Evolutionary conservation across 257 asterid genomes (phyloP).

Genomic region (Fraxinus anomala): DNA sequence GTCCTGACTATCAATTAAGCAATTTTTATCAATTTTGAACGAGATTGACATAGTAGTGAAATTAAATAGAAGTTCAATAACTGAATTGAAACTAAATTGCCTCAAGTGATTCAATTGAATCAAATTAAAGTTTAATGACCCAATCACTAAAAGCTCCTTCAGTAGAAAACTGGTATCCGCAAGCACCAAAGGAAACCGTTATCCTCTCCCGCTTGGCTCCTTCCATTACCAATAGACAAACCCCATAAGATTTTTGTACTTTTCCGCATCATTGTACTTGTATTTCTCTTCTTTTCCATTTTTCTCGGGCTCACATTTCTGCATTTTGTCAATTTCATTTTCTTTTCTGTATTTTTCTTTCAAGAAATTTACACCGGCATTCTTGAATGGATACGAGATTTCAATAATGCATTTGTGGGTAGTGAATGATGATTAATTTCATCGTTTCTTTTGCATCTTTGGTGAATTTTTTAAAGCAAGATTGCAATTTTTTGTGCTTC

Average conservation of each 20-base stretch:
- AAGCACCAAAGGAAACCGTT: constrained; percentile 43
- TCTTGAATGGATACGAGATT: constrained; percentile 8
- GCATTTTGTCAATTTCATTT: constrained; percentile 21
- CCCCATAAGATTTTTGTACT: constrained; percentile 27
- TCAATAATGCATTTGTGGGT: constrained; percentile 41
- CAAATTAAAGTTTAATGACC: too few species aligned
- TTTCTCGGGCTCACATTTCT: constrained; percentile 28
- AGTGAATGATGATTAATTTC: constrained; percentile 32
- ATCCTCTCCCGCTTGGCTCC: constrained; percentile 55
- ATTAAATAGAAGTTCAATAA: background rate
- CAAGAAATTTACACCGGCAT: constrained; percentile 13
- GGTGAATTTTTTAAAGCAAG: constrained; percentile 34
- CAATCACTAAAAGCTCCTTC: too few species aligned
- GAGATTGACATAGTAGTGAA: background rate
- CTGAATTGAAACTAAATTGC: background rate
- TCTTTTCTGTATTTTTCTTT: constrained; percentile 3
- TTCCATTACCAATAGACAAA: constrained; percentile 33
- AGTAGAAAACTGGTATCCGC: constrained; percentile 33
- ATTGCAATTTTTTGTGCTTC: constrained; percentile 44
- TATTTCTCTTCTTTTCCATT: constrained; percentile 13
- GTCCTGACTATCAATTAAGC: background rate
- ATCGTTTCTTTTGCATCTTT: constrained; percentile 34
- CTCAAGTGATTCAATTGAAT: too few species aligned
- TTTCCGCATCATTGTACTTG: constrained; percentile 9
- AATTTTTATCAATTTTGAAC: too few species aligned